Conservation (phyloP, 768 basidiomycete genomes). For the Tricholoma sp. region DNA sequence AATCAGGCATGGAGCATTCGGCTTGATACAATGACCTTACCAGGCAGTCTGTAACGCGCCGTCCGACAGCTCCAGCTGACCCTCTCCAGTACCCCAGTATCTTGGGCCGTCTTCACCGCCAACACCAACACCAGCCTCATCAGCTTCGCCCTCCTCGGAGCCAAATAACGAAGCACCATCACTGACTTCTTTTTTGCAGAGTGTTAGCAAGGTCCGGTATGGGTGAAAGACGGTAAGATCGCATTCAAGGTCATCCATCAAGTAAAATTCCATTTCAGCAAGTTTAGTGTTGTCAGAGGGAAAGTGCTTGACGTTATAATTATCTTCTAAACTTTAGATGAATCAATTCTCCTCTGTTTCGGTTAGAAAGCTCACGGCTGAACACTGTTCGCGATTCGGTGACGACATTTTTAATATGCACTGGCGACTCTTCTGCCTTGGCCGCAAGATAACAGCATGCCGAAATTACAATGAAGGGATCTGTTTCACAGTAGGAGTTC, state of each 20-base stretch:
- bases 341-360: background rate
- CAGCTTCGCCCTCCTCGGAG: slow-evolving; percentile 50
- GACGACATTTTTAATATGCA: slow-evolving; percentile 91
- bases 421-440: slow-evolving; percentile 94
- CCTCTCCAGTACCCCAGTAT: slow-evolving; percentile 81
- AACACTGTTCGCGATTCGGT: slow-evolving; percentile 78
- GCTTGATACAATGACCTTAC: slow-evolving; percentile 36
- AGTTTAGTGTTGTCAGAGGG: slow-evolving; percentile 85
- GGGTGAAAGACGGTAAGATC: slow-evolving; percentile 93
- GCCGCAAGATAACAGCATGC: slow-evolving; percentile 96
- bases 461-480: slow-evolving; percentile 87
- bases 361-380: slow-evolving; percentile 42
- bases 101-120: slow-evolving; percentile 49
- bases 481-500: slow-evolving; percentile 93
- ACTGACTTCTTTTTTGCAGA: slow-evolving; percentile 60
- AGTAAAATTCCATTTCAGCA: slow-evolving; percentile 99
- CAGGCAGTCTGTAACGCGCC: slow-evolving; percentile 87
- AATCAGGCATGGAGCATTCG: background rate
- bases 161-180: slow-evolving; percentile 32
- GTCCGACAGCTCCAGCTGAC: slow-evolving; percentile 70
- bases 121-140: slow-evolving; percentile 46
- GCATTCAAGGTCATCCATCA: slow-evolving; percentile 94
- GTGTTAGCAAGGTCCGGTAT: slow-evolving; percentile 78
- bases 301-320: slow-evolving; percentile 75
- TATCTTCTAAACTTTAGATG: slow-evolving; percentile 37